Evolutionary conservation across 768 basidiomycete species (phyloP), one percentile per base, ranked within the genome.

Genomic region (Tylopilus sp.): DNA sequence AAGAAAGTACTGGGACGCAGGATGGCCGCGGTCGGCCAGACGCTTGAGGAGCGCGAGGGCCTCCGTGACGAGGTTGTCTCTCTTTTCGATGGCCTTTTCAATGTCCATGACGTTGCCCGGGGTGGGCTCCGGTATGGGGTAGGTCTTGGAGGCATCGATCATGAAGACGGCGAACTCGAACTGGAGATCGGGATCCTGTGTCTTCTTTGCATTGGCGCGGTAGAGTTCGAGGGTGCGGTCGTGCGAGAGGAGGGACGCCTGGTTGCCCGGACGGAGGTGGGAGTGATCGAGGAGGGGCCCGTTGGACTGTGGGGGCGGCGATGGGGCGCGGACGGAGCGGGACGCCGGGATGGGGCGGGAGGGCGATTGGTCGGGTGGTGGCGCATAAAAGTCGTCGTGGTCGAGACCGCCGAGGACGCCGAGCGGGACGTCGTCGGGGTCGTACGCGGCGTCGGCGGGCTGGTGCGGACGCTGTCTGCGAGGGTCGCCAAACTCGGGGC

Each of bases 151-250:
- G 45, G 95, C 92, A 65, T 98, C 97, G 66, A 99, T 89, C 89
- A 98, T 94, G 79, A 98, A 98, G 10, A 95, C 92, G 36, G 96
- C 92, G 61, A 99, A 98, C 69, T 99, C 97, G 76, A 94, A 98
- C 68, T 96, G 95, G 51, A 98, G 76, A 64, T 98, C 92, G 0
- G 96, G 95, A 70, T 98, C 93, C 74, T 97, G 93, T 0, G 95
- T 97, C 75, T 98, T 98, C 76, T 96, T 97, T 29, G 96, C 97
- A 71, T 99, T 99, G 40, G 87, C 85, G 43, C 97, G 89, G 76
- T 99, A 99, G 56, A 97, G 85, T 71, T 98, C 94, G 54, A 99
- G 85, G 3, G 97, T 98, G 53, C 90, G 90, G 71, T 95, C 93
- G 70, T 98, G 90, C 1, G 92, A 94, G 60, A 98, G 86, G 13